Conservation (phyloP, 352 stramenopile genomes). For the Pythium dissotocum region DNA sequence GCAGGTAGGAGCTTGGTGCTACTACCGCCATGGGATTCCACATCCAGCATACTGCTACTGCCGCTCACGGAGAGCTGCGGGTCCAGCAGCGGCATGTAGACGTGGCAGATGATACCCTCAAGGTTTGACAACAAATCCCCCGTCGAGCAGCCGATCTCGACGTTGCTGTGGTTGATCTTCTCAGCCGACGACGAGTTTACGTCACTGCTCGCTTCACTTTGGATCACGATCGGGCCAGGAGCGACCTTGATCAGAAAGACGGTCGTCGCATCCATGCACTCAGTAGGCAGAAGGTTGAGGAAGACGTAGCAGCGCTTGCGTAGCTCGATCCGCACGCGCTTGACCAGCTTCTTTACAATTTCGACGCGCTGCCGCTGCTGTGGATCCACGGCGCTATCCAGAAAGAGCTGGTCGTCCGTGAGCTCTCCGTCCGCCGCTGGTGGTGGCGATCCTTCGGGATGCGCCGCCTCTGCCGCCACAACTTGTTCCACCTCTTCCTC, state of each 20-base stretch:
- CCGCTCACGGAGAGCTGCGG: conserved; percentile 51
- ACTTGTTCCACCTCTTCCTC: conserved; percentile 78
- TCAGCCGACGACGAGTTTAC: conserved; percentile 29
- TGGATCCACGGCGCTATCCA: conserved; percentile 36
- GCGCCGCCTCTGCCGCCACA: conserved; percentile 32
- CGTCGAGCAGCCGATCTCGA: conserved; percentile 89
- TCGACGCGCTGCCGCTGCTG: conserved; percentile 28
- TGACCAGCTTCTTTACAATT: conserved; percentile 50
- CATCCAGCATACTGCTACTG: conserved; percentile 9
- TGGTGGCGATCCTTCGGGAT: conserved; percentile 4
- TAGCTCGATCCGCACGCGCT: conserved; percentile 49
- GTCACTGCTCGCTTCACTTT: conserved; percentile 31
- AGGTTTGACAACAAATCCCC: conserved; percentile 84
- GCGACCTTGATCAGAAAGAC: conserved; percentile 84
- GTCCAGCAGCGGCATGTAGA: conserved; percentile 88
- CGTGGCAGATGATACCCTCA: conserved; percentile 85
- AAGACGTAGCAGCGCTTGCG: conserved; percentile 61
- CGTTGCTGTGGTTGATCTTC: conserved; percentile 58
- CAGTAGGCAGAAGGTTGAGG: conserved; percentile 64
- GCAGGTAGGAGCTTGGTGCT: conserved; percentile 15
- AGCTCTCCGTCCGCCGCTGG: conserved; percentile 24
- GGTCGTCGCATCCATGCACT: conserved; percentile 59
- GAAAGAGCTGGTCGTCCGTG: conserved; percentile 75
- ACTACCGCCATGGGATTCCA: conserved; percentile 1
- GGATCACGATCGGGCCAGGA: conserved; percentile 45